Base-by-base conservation (phyloP, 768 basidiomycete species). In the Termitomyces sp. region DNA sequence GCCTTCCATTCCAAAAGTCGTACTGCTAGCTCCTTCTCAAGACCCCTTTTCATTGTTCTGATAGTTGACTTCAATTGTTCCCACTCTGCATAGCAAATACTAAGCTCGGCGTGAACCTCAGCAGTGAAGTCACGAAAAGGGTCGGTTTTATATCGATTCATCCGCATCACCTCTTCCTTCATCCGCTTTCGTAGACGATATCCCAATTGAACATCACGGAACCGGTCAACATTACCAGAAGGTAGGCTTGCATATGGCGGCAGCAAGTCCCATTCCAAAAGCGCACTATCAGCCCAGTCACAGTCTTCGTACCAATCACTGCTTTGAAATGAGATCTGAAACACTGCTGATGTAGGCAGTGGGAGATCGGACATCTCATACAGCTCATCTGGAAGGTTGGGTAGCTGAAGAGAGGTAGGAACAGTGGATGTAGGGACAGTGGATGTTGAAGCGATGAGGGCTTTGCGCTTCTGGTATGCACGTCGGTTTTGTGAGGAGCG, bases 301-400 rank as follows among this genome's bases (percentile, higher is more conserved):
- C 43, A 48, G 33, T 55, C 59, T 7, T 38, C 23, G n/a, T 56
- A 44, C 41, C 48, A 49, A 16, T 61, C 55, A 26, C 26, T 23
- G 44, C 55, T 56, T 8, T 4, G 26, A 28, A 41, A 14, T 13
- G 50, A 49, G 5, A 44, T n/a, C 33, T 32, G n/a, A 23, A 61
- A 61, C n/a, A 26, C 30, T n/a, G 10, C 1, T 4, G 55, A 56
- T n/a, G n/a, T 46, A 2, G 55, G 55, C 2, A 55, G 16, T 18
- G 49, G 54, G 13, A 46, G 36, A 2, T 56, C 12, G 2, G 49
- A 10, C 20, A 56, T 38, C 3, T 49, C 47, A 20, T 56, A 38
- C 18, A 61, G 59, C 26, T 56, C n/a, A 30, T 18, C 13, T 18
- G 55, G 54, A 9, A 61, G 59, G 4, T 49, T 14, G 13, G 55